Conservation (phyloP, 257 asterid genomes). For the Solanum sejunctum region DNA sequence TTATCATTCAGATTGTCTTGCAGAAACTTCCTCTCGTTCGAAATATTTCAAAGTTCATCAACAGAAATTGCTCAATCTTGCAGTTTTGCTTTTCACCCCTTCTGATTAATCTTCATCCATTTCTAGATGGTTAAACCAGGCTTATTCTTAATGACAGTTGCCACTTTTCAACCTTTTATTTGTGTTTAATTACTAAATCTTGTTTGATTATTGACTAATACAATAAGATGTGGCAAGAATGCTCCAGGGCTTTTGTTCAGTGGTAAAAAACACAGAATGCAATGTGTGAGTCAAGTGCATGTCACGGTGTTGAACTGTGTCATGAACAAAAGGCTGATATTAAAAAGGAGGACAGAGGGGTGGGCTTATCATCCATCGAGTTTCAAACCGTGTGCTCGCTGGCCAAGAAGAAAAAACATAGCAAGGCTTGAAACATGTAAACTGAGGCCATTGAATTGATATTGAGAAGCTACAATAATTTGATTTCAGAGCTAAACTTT, state of each 20-base stretch:
- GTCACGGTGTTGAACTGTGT: background rate
- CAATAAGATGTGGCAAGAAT: background rate
- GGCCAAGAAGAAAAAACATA: background rate
- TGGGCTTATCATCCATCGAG: background rate
- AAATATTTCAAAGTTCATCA: background rate
- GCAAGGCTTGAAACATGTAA: background rate
- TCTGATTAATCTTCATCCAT: background rate
- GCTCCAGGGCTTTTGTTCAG: background rate
- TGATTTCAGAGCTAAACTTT: background rate
- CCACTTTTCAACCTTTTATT: background rate
- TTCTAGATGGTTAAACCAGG: background rate
- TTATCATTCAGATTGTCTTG: background rate
- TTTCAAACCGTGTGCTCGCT: background rate
- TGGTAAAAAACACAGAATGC: background rate
- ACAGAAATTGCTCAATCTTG: background rate
- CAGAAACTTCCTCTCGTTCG: background rate
- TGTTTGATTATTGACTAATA: background rate
- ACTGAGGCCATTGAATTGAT: background rate
- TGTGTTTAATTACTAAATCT: background rate
- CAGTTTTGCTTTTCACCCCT: background rate
- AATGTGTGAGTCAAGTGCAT: background rate
- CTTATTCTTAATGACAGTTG: background rate
- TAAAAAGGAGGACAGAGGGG: background rate
- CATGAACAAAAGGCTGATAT: background rate
- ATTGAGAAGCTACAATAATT: background rate